Conservation (phyloP, 305 asterid species). For the Lippia alba region DNA sequence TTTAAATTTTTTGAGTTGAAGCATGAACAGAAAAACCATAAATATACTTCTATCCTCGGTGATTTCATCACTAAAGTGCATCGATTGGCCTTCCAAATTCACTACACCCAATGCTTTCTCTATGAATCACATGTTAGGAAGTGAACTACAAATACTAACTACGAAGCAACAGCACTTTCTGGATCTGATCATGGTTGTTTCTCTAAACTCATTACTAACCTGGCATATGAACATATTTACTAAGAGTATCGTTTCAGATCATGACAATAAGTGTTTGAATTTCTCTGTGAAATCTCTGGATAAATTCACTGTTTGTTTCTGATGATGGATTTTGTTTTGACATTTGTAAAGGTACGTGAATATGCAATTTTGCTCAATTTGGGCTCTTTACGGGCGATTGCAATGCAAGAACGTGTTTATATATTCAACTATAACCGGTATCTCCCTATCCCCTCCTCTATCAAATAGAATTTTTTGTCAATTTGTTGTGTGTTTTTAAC, state of each 20-base stretch:
- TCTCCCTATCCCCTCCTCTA: constrained; percentile 11
- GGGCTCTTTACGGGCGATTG: constrained; percentile 94
- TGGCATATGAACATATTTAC: constrained; percentile 29
- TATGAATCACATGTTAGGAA: constrained; percentile 8
- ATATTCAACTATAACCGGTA: constrained; percentile 97
- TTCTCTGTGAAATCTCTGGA: constrained; percentile 27
- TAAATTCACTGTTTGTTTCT: constrained; percentile 32
- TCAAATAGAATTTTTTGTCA: constrained; percentile 29
- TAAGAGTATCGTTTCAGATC: constrained; percentile 16
- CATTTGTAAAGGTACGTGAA: constrained; percentile 75
- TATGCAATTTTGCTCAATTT: constrained; percentile 91
- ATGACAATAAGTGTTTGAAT: constrained; percentile 11
- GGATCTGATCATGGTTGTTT: constrained; percentile 21
- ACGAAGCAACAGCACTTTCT: constrained; percentile 23
- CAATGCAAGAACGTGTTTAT: constrained; percentile 84
- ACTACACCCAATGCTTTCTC: constrained; percentile 10
- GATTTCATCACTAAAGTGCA: constrained; percentile 16
- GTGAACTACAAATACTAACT: constrained; percentile 21
- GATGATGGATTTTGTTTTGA: constrained; percentile 32
- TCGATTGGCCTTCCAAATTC: constrained; percentile 8
- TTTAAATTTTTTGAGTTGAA: constrained; percentile 11
- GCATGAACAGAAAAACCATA: background rate
- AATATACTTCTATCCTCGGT: background rate
- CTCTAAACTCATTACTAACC: constrained; percentile 27
- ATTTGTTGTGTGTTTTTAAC: constrained; percentile 15